These are phyloP conservation scores for Solanum clarkiae DNA, from an alignment of 257 asterid genomes.

Conservation along the genomic window DNA sequence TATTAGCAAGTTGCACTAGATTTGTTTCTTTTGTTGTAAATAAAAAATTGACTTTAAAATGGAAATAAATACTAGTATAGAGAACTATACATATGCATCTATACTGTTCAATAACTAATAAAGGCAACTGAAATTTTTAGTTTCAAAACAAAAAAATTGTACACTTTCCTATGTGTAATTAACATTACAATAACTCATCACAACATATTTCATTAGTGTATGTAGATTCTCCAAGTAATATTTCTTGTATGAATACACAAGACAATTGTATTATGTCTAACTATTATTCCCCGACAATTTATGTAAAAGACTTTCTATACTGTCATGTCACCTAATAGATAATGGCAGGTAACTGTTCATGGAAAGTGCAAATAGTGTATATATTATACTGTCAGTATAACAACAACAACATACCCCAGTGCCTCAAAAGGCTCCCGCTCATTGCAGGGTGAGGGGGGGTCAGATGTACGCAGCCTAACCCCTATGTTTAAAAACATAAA, in stretches of 20 bases:
- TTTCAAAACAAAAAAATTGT: background rate
- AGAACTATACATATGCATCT: background rate
- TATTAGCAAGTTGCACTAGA: background rate
- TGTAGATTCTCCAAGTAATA: background rate
- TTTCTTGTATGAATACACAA: background rate
- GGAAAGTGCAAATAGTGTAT: background rate
- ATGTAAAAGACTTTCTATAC: background rate
- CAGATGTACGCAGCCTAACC: no score
- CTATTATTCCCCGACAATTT: background rate
- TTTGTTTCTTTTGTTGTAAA: background rate
- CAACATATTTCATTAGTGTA: background rate
- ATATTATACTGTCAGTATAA: background rate
- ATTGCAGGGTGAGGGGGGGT: no score
- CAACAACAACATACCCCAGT: no score
- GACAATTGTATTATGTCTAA: background rate
- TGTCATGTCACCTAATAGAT: background rate
- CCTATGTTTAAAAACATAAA: no score
- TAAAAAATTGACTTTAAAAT: background rate
- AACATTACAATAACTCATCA: background rate
- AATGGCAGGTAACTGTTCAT: background rate
- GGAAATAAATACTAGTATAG: background rate
- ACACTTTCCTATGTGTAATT: background rate
- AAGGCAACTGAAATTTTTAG: background rate
- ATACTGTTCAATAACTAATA: background rate
- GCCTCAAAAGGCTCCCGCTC: no score